Conservation (phyloP, 495 filamentous ascomycete species). For the Cercophora newfieldiana region DNA sequence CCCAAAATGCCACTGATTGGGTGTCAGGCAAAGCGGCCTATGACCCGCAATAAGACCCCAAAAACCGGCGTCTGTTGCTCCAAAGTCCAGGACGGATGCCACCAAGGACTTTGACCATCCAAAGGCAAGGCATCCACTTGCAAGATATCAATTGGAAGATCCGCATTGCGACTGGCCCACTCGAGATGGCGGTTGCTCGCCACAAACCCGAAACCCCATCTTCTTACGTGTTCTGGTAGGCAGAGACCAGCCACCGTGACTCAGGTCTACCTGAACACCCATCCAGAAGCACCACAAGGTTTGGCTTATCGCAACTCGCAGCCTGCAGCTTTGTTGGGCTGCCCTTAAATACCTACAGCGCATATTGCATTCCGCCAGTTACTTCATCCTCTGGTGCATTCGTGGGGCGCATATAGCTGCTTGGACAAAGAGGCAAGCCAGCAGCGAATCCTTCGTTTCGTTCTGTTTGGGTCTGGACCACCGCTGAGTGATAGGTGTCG, state of each 20-base stretch:
- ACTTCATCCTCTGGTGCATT: neutral
- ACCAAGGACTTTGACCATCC: neutral
- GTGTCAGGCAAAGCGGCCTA: neutral
- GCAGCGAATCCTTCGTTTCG: neutral
- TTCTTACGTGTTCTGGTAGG: neutral
- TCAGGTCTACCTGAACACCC: slow-evolving; percentile 5
- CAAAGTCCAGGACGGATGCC: neutral
- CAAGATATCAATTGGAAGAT: neutral
- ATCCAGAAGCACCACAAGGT: neutral
- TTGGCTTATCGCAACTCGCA: neutral
- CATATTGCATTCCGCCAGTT: neutral
- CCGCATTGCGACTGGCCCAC: neutral
- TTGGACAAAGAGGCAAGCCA: neutral
- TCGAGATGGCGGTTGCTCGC: neutral
- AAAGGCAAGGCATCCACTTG: neutral
- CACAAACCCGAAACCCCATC: neutral
- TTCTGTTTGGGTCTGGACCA: neutral
- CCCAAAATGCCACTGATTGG: neutral
- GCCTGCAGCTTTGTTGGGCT: neutral
- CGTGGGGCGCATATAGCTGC: neutral
- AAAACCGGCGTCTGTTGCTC: neutral
- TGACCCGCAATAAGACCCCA: neutral
- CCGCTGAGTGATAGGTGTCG: neutral
- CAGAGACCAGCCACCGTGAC: slow-evolving; percentile 8
- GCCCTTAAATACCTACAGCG: neutral